Evolutionary conservation across 176 grass and related monocot species (phyloP).

Genomic region (bread wheat (Triticum aestivum)): DNA sequence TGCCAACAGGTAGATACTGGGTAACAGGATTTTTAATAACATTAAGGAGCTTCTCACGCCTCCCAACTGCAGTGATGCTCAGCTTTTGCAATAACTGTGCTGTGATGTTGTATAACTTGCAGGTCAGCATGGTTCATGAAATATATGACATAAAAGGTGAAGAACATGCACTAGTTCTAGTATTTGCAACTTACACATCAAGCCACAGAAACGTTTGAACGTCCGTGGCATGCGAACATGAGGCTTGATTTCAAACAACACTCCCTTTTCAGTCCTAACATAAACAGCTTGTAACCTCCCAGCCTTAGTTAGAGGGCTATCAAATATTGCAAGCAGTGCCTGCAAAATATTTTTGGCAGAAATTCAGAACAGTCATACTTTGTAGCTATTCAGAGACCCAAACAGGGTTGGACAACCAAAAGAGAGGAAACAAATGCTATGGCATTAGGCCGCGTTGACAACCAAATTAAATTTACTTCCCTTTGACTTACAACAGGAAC

Average conservation of each 20-base stretch:
- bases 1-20: slow-evolving; percentile 72
- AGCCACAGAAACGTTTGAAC: slow-evolving; percentile 90
- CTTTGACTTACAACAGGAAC: not conserved
- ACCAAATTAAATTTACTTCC: not conserved
- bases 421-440: not conserved
- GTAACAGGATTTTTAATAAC: slow-evolving; percentile 97
- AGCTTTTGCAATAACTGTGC: slow-evolving; percentile 95
- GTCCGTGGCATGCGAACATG: slow-evolving; percentile 82
- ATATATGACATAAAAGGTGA: not conserved
- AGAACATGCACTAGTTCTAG: not conserved
- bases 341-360: slow-evolving; percentile 30
- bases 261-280: slow-evolving; percentile 91
- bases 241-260: slow-evolving; percentile 96
- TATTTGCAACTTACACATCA: slow-evolving; percentile 74
- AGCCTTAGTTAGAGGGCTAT: slow-evolving; percentile 93
- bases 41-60: slow-evolving; percentile 92
- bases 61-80: slow-evolving; percentile 91
- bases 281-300: slow-evolving; percentile 93
- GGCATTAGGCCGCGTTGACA: not conserved
- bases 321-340: slow-evolving; percentile 95
- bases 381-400: not conserved
- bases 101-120: slow-evolving; percentile 30
- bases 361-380: not conserved
- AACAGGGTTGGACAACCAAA: not conserved
- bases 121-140: slow-evolving; percentile 14